phyloP scores from a whole-genome alignment of 2,329 filamentous ascomycete genomes.

The Stromatinia cepivora region DNA sequence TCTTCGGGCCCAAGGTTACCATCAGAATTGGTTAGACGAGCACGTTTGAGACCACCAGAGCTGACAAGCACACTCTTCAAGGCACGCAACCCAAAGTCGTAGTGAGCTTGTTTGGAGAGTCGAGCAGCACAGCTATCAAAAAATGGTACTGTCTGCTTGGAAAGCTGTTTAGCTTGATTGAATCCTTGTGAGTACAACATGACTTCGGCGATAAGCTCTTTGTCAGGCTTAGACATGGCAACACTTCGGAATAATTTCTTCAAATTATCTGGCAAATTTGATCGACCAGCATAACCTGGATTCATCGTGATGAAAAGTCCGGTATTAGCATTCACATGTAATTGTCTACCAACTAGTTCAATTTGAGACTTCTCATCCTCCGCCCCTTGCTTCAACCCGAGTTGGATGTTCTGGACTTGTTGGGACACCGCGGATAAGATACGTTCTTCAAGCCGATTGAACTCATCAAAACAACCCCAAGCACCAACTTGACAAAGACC shows the following conservation, averaged over 20 bases:
- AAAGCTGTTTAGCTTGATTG: constrained; percentile 89
- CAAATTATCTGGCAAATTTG: constrained; percentile 95
- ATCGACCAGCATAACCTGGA: constrained; percentile 95
- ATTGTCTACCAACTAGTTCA: constrained; percentile 87
- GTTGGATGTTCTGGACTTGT: constrained; percentile 98
- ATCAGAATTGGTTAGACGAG: constrained; percentile 62
- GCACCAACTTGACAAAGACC: constrained; percentile 98
- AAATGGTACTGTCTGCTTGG: constrained; percentile 95
- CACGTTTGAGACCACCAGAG: constrained; percentile 92
- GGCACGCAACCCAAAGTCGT: constrained; percentile 96
- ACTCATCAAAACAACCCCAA: constrained; percentile 99
- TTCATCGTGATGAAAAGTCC: constrained; percentile 99
- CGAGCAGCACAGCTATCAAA: constrained; percentile 84
- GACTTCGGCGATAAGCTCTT: constrained; percentile 98
- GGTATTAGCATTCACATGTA: constrained; percentile 87
- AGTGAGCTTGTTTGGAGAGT: constrained; percentile 95
- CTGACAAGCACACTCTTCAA: constrained; percentile 98
- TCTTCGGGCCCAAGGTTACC: constrained; percentile 64
- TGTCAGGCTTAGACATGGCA: constrained; percentile 99
- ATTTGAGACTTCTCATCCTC: constrained; percentile 86
- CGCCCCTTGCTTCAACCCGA: constrained; percentile 82
- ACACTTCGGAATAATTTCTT: constrained; percentile 99
- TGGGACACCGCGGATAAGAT: constrained; percentile 98
- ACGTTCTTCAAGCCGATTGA: constrained; percentile 97
- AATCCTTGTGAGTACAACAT: constrained; percentile 99